Evolutionary conservation across 768 basidiomycete genomes (phyloP).

Genomic region (Mycena polygramma): DNA sequence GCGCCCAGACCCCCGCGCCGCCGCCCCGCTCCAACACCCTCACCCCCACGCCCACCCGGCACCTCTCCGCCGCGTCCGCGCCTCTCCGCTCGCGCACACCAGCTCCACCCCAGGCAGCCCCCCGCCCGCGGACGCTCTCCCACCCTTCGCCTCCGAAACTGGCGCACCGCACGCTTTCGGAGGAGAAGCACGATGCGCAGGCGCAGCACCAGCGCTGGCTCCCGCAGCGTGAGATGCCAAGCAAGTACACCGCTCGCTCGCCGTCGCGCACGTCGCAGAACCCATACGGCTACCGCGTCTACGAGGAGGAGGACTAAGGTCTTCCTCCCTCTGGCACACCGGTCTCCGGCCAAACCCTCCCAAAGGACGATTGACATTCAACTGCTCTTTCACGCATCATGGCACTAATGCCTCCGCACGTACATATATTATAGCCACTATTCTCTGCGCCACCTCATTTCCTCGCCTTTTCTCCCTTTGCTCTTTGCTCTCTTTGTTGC

Average conservation of each 20-base stretch:
- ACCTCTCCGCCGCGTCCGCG: conserved; percentile 47
- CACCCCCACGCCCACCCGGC: conserved; percentile 54
- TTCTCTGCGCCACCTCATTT: conserved; percentile 26
- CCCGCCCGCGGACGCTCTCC: conserved; percentile 61
- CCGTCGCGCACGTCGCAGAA: conserved; percentile 46
- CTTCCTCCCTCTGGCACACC: too few relatives aligned
- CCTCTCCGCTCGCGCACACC: conserved; percentile 47
- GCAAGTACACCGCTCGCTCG: conserved; percentile 40
- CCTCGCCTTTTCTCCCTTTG: conserved; percentile 37
- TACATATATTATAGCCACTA: conserved; percentile 48
- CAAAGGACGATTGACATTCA: conserved; percentile 35
- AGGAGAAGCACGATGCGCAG: conserved; percentile 71
- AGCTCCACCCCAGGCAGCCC: conserved; percentile 46
- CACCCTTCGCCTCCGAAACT: conserved; percentile 70
- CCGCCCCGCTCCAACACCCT: conserved; percentile 53
- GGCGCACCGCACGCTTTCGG: conserved; percentile 67
- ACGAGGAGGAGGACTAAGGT: conserved; percentile 30
- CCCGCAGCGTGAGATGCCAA: conserved; percentile 52
- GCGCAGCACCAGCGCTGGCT: conserved; percentile 74
- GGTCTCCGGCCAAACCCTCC: too few relatives aligned
- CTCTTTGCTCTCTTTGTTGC: conserved; percentile 27
- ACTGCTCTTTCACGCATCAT: conserved; percentile 35
- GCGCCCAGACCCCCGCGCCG: conserved; percentile 61
- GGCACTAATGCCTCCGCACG: conserved; percentile 39
- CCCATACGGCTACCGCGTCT: conserved; percentile 26